These are phyloP conservation scores for Erodium texanum DNA, from an alignment of 441 rosid species.

Conservation along the genomic window DNA sequence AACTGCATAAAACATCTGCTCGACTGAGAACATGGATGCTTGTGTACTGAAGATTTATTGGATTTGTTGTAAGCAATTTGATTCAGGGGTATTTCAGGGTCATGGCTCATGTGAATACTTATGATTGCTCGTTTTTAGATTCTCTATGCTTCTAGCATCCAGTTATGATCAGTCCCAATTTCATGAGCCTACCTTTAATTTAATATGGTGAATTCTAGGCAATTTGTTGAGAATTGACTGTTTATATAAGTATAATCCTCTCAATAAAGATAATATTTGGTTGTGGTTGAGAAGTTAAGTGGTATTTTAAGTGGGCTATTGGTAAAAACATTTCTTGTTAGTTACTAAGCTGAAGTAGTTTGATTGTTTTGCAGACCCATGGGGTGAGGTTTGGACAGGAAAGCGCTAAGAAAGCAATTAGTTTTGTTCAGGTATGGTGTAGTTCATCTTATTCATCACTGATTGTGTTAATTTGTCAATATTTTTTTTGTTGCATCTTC, in stretches of 20 bases:
- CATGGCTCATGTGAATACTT: not conserved
- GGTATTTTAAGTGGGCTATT: too few species aligned
- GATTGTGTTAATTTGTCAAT: not conserved
- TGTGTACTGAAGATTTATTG: not conserved
- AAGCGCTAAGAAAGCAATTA: constrained; percentile 73
- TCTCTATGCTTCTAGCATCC: too few species aligned
- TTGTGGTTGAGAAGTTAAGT: not conserved
- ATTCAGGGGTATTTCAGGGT: not conserved
- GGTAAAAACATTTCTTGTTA: not conserved
- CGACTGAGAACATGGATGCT: too few species aligned
- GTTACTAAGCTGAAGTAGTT: not conserved
- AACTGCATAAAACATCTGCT: not conserved
- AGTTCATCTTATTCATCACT: too few species aligned
- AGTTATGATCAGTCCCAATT: too few species aligned
- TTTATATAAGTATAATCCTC: not conserved
- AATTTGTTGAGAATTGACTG: not conserved
- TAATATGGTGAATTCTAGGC: not conserved
- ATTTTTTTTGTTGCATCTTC: not conserved
- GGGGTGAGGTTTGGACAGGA: constrained; percentile 78
- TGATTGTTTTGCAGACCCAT: constrained; percentile 45
- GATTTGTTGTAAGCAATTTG: not conserved
- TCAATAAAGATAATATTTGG: not conserved
- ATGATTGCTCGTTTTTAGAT: not conserved
- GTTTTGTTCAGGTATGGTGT: constrained; percentile 67
- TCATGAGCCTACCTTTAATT: too few species aligned